Base-by-base conservation (phyloP, 2,329 filamentous ascomycete species). In the Gnomoniopsis sp. region DNA sequence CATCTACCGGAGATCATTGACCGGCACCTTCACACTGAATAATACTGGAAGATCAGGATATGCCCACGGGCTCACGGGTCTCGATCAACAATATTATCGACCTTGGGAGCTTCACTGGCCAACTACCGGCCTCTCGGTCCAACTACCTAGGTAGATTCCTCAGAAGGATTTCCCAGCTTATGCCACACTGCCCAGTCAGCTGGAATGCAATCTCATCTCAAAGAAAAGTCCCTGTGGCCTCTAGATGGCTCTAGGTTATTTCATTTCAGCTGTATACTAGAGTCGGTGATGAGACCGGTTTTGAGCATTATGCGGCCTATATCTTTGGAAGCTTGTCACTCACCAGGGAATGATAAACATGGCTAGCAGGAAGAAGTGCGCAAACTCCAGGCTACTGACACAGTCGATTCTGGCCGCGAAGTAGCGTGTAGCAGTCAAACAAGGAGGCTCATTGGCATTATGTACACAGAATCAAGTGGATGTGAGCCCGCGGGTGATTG, bases 241-340 rank as follows among this genome's bases (percentile, higher is more conserved):
- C 66, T 68, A 44, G 69, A 73, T 65, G 71, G 70, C n/a, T 67
- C 65, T 6, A 65, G 69, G 44, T 69, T 68, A 10, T 71, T 72
- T 48, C 64, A 66, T 2, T 60, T 66, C 11, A 71, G 66, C 62
- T 70, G 65, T 61, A n/a, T n/a, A 8, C 26, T 4, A 8, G 26
- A 30, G 8, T 30, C 26, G 67, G 68, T 49, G 69, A 71, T 47
- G 62, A 65, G 34, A 57, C 49, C 8, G 68, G 69, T 8, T 74
- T 67, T 51, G 72, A 72, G 6, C 72, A 71, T 6, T 72, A 75
- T 56, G 73, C 71, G 14, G 74, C 75, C 59, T 75, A 76, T 62
- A 65, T 75, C 22, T 75, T 75, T 58, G 72, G 72, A 68, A 70
- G 51, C 67, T 61, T 17, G 69, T 70, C 49, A 53, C 68, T 2